Evolutionary conservation across 148 eudicot genomes (phyloP).

Genomic region (Selenicereus undatus): DNA sequence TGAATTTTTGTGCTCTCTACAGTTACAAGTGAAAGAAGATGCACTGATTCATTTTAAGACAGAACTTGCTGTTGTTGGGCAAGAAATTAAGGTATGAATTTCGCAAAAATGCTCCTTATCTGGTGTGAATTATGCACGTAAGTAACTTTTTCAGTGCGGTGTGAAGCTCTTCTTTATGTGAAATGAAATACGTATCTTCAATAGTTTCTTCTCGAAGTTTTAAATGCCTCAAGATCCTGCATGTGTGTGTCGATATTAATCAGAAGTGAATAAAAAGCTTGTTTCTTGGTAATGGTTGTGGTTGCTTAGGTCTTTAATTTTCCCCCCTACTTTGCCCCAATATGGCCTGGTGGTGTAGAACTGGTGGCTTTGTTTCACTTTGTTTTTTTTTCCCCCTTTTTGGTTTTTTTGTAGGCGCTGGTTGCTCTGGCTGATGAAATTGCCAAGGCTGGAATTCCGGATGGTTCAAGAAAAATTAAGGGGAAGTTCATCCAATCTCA

Average conservation of each 20-base stretch:
- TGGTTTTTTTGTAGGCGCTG: conserved; percentile 46
- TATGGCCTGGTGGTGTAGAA: neutral
- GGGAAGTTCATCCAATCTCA: conserved; percentile 87
- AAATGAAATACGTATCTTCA: neutral
- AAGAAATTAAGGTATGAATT: conserved; percentile 68
- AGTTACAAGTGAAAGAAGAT: conserved; percentile 69
- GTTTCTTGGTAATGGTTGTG: neutral
- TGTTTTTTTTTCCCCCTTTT: too few species aligned
- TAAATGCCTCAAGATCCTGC: neutral
- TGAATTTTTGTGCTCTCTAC: conserved; percentile 16
- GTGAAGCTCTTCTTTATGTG: neutral
- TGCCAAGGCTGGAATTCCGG: conserved; percentile 58
- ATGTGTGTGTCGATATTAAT: neutral
- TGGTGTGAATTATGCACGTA: conserved; percentile 5
- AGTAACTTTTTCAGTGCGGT: neutral
- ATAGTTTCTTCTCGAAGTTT: neutral
- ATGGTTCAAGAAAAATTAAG: conserved; percentile 79
- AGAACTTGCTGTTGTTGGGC: conserved; percentile 75
- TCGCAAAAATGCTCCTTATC: neutral
- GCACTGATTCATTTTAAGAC: conserved; percentile 62
- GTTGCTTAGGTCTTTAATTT: neutral
- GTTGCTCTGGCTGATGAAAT: conserved; percentile 73
- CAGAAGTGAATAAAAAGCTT: neutral
- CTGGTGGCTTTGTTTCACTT: neutral
- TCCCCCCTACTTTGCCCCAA: neutral